Conservation (phyloP, 306 rosid species). For the Quercus robur region DNA sequence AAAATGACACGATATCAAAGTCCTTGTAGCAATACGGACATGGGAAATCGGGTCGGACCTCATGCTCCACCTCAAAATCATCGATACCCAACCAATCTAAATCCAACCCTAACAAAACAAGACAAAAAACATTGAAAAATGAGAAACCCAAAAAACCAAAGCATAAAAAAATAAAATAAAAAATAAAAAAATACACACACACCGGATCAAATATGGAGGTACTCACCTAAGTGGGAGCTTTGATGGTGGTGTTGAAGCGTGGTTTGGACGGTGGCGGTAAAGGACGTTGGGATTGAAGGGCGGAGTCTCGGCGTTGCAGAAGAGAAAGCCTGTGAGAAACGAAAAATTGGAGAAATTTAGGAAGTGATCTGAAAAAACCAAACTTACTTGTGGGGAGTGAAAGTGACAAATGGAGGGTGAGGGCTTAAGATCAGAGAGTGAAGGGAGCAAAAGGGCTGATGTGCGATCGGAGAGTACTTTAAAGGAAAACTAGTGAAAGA, state of each 20-base stretch:
- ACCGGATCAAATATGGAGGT: neutral
- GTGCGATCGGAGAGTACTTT: no score
- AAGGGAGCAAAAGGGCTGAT: no score
- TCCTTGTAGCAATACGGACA: constrained; percentile 92
- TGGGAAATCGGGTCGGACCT: constrained; percentile 81
- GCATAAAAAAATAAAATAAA: neutral
- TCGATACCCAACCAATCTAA: constrained; percentile 87
- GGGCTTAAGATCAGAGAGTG: no score
- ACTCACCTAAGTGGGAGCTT: constrained; percentile 68
- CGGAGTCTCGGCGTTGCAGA: no score
- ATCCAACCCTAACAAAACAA: neutral
- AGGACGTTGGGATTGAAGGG: no score
- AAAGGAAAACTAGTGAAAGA: no score
- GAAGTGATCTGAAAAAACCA: no score
- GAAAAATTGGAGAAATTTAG: no score
- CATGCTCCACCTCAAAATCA: constrained; percentile 83
- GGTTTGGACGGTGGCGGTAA: neutral
- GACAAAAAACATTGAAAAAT: neutral
- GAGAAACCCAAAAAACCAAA: neutral
- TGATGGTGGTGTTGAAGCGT: constrained; percentile 67
- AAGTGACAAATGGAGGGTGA: no score
- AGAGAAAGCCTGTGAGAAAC: no score
- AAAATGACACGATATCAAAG: constrained; percentile 79
- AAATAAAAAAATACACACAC: neutral
- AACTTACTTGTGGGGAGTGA: no score